These are phyloP conservation scores for Candida buenavistaensis DNA, from an alignment of 1,139 yeast species.

Conservation along the genomic window DNA sequence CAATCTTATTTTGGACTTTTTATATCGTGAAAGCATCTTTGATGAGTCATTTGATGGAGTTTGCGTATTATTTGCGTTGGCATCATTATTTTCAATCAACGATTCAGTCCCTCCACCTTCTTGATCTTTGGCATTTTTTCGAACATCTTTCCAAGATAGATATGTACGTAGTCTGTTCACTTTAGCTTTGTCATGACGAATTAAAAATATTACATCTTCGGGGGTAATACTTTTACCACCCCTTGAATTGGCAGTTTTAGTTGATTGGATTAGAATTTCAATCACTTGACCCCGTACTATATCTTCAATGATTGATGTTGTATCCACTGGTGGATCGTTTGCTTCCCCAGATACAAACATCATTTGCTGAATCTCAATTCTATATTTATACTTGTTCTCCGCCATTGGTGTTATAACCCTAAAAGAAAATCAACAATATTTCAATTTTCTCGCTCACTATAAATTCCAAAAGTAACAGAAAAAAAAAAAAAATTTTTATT, in stretches of 20 bases:
- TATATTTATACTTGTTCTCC: constrained; percentile 64
- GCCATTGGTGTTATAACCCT: constrained; percentile 3
- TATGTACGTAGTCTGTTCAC: constrained; percentile 89
- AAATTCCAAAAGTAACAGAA: not conserved
- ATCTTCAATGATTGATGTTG: constrained; percentile 90
- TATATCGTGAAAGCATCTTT: constrained; percentile 61
- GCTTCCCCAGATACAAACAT: constrained; percentile 98
- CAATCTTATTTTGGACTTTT: constrained; percentile 76
- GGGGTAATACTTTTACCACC: constrained; percentile 87
- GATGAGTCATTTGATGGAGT: constrained; percentile 42
- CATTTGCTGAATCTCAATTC: constrained; percentile 93
- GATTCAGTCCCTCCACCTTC: constrained; percentile 78
- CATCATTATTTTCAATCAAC: constrained; percentile 37
- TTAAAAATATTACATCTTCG: constrained; percentile 89
- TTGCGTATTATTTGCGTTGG: constrained; percentile 14
- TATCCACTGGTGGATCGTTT: constrained; percentile 89
- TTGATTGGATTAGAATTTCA: constrained; percentile 79
- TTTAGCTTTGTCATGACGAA: constrained; percentile 92
- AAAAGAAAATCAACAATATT: constrained; percentile 1
- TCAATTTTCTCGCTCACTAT: no score
- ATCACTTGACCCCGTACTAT: constrained; percentile 94
- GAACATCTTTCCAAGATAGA: constrained; percentile 94
- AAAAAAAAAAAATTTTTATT: constrained; percentile 7
- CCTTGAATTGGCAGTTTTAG: constrained; percentile 72
- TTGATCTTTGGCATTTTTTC: constrained; percentile 95